These are phyloP conservation scores for Dovyalis caffra DNA, from an alignment of 345 rosid species.

Conservation along the genomic window DNA sequence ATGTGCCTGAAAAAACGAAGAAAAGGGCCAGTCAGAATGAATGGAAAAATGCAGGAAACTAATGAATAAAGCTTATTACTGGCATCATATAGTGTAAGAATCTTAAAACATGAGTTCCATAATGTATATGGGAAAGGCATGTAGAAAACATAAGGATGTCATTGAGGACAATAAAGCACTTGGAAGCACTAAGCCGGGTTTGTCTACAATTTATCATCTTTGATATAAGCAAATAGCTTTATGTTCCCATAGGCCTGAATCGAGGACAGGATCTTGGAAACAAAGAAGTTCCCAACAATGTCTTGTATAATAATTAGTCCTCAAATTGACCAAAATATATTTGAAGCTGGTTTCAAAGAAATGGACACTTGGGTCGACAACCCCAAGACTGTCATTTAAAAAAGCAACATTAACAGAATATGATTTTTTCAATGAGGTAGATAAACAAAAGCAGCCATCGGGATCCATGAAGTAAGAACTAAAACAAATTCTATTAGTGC, in stretches of 20 bases:
- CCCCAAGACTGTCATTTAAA: no score
- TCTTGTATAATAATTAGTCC: no score
- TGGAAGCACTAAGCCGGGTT: background rate
- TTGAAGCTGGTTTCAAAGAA: no score
- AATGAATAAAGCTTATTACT: background rate
- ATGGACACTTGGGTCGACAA: no score
- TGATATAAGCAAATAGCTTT: background rate
- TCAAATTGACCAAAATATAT: no score
- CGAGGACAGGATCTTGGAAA: background rate
- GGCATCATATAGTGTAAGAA: background rate
- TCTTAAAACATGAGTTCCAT: background rate
- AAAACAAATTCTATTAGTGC: no score
- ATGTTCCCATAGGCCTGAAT: background rate
- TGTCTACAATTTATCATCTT: background rate
- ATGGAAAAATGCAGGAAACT: background rate
- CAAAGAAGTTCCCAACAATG: no score
- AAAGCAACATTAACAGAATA: no score
- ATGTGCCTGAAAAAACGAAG: conserved; percentile 44
- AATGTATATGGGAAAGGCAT: background rate
- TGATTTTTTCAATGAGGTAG: no score
- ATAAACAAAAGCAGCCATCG: no score
- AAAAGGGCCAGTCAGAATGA: background rate
- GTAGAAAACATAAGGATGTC: background rate
- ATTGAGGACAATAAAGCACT: no score
- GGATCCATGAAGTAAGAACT: no score